These are phyloP conservation scores for Thelephora aurantiotincta DNA, from an alignment of 768 basidiomycete genomes.

Conservation along the genomic window DNA sequence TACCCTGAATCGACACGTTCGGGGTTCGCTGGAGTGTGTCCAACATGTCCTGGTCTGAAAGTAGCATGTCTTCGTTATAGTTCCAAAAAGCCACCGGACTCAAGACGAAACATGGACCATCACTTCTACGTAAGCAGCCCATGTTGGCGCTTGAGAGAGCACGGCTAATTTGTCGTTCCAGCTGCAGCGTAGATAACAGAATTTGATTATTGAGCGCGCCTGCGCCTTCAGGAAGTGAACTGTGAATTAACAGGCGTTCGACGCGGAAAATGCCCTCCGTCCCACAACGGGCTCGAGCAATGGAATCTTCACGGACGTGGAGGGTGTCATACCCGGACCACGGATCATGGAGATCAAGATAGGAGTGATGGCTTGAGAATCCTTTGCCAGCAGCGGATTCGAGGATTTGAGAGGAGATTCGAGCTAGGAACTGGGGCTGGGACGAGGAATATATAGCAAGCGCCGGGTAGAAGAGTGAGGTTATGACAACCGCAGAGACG, in stretches of 20 bases:
- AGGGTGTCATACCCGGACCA: slow-evolving; percentile 57
- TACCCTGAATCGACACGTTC: slow-evolving; percentile 46
- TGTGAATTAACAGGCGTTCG: slow-evolving; percentile 64
- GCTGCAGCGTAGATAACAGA: slow-evolving; percentile 45
- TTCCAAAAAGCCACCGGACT: slow-evolving; percentile 70
- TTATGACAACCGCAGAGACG: slow-evolving; percentile 77
- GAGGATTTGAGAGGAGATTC: slow-evolving; percentile 43
- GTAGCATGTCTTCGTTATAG: slow-evolving; percentile 39
- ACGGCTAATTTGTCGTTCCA: slow-evolving; percentile 45
- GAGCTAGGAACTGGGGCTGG: slow-evolving; percentile 39
- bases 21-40: slow-evolving; percentile 38
- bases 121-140: slow-evolving; percentile 38
- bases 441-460: slow-evolving; percentile 72
- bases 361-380: slow-evolving; percentile 36
- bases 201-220: slow-evolving; percentile 48
- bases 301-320: slow-evolving; percentile 52
- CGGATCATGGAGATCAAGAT: slow-evolving; percentile 52
- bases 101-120: slow-evolving; percentile 50
- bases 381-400: slow-evolving; percentile 40
- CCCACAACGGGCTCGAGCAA: slow-evolving; percentile 58
- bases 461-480: slow-evolving; percentile 84
- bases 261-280: slow-evolving; percentile 57
- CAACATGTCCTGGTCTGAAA: slow-evolving; percentile 39
- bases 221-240: slow-evolving; percentile 26
- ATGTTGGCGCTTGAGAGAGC: slow-evolving; percentile 24